phyloP scores from a whole-genome alignment of 2,329 filamentous ascomycete genomes.

The Fusarium mundagurra region DNA sequence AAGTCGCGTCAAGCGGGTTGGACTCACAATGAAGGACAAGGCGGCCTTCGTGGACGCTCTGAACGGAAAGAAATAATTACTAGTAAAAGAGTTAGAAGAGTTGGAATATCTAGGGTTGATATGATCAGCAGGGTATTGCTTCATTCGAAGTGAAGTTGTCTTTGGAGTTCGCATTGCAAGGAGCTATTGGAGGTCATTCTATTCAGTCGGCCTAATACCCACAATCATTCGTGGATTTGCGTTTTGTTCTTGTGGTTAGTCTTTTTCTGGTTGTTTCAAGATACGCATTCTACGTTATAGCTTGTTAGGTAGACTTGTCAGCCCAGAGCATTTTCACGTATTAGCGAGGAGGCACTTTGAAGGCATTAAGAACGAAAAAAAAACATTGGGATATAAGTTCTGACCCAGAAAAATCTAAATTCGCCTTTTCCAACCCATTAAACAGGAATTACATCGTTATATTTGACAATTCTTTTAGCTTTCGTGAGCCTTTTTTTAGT shows the following conservation, averaged over 20 bases:
- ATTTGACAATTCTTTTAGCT: slow-evolving; percentile 10
- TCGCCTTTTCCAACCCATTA: slow-evolving; percentile 44
- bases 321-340: background rate
- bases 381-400: slow-evolving; percentile 28
- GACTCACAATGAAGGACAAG: slow-evolving; percentile 85
- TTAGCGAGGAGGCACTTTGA: background rate
- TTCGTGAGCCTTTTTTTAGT: slow-evolving; percentile 24
- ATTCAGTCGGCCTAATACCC: slow-evolving; percentile 21
- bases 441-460: slow-evolving; percentile 39
- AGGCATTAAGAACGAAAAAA: slow-evolving; percentile 4
- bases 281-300: background rate
- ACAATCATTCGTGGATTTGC: slow-evolving; percentile 17
- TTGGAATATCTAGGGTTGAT: background rate
- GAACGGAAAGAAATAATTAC: slow-evolving; percentile 49
- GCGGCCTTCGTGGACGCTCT: slow-evolving; percentile 79
- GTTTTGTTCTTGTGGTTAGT: background rate
- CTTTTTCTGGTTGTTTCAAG: background rate
- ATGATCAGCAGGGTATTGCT: background rate
- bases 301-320: slow-evolving; percentile 17
- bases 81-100: background rate
- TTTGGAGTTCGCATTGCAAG: slow-evolving; percentile 38
- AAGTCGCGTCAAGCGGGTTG: slow-evolving; percentile 88
- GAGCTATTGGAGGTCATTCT: slow-evolving; percentile 33
- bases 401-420: slow-evolving; percentile 36
- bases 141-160: background rate